Percentiles rank a stretch among this genome's conserved stretches.
These are phyloP conservation scores for Entomortierella chlamydospora DNA, from an alignment of 192 early-diverging fungal species.

Conservation along the genomic window DNA sequence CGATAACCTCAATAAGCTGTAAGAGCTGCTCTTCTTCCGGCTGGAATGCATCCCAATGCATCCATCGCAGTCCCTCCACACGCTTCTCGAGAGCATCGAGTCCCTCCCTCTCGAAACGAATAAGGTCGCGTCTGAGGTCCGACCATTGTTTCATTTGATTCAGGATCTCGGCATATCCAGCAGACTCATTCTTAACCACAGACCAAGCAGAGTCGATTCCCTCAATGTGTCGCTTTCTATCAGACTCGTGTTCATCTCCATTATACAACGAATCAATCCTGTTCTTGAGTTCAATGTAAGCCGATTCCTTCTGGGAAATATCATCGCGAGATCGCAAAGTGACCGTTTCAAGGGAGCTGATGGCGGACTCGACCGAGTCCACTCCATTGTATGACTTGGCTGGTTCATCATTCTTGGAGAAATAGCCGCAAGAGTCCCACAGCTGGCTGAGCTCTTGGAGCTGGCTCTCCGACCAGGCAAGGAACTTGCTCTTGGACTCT, in stretches of 20 bases:
- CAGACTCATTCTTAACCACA: conserved; percentile 10
- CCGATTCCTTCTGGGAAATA: conserved; percentile 5
- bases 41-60: conserved; percentile 53
- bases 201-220: conserved; percentile 34
- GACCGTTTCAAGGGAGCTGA: conserved; percentile 8
- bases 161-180: conserved; percentile 19
- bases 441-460: conserved; percentile 14
- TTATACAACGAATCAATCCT: conserved; percentile 5
- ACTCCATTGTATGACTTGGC: background rate
- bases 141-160: conserved; percentile 48
- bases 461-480: conserved; percentile 32
- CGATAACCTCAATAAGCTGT: conserved; percentile 17
- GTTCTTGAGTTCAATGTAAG: conserved; percentile 22
- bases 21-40: conserved; percentile 35
- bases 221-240: conserved; percentile 8
- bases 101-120: conserved; percentile 32
- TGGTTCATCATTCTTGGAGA: conserved; percentile 9
- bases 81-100: conserved; percentile 39
- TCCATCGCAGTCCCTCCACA: conserved; percentile 46
- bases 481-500: conserved; percentile 26
- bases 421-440: conserved; percentile 24
- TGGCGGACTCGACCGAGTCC: background rate
- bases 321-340: conserved; percentile 12
- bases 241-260: conserved; percentile 4
- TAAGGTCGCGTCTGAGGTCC: conserved; percentile 3